phyloP scores from a whole-genome alignment of 345 rosid genomes.

The Syzygium grande region DNA sequence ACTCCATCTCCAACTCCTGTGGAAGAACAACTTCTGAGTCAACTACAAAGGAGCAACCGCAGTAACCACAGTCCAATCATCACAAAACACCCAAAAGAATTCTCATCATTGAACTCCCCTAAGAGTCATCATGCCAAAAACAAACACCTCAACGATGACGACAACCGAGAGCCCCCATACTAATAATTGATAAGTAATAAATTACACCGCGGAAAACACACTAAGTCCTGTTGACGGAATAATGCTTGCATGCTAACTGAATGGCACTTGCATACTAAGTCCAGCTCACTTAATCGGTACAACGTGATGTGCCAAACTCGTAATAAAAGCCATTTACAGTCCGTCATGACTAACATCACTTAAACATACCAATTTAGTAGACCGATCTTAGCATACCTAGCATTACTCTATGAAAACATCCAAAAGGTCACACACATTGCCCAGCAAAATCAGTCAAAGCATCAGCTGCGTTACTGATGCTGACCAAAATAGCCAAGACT shows the following conservation, averaged over 20 bases:
- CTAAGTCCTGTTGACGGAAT: not conserved
- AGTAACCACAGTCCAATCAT: not conserved
- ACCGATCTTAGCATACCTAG: not conserved
- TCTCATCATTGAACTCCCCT: not conserved
- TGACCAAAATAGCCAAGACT: not conserved
- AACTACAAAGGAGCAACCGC: not conserved
- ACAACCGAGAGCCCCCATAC: not conserved
- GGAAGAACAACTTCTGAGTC: not conserved
- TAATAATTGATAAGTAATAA: not conserved
- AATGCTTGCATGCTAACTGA: not conserved
- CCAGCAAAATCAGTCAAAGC: not conserved
- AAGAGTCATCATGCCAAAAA: not conserved
- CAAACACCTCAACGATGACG: not conserved
- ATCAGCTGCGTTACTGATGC: not conserved
- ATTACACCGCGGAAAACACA: not conserved
- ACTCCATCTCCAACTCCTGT: not conserved
- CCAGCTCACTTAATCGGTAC: not conserved
- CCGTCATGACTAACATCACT: not conserved
- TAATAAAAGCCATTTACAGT: not conserved
- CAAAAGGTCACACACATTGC: not conserved
- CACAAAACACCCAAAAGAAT: not conserved
- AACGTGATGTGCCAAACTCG: not conserved
- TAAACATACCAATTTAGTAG: not conserved
- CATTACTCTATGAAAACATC: not conserved
- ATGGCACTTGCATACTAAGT: not conserved